Conservation (phyloP, 352 stramenopile species). For the Globisporangium okanoganense region DNA sequence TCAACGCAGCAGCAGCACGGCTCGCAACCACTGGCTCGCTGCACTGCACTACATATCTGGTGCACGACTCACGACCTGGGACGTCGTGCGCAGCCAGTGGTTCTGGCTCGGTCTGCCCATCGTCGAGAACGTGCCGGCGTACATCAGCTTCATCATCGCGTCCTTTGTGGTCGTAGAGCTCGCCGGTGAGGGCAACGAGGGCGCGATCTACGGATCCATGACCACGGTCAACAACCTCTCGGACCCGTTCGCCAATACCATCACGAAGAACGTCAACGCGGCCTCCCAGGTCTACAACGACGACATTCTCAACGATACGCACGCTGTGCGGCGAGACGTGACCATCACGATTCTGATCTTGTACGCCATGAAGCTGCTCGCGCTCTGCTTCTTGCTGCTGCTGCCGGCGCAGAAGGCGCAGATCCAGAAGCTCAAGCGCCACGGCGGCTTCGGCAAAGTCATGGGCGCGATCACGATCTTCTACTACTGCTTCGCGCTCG, state of each 20-base stretch:
- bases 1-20: background rate
- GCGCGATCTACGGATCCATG: conserved; percentile 25
- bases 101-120: conserved; percentile 24
- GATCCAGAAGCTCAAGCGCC: conserved; percentile 24
- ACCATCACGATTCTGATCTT: conserved; percentile 25
- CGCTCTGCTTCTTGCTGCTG: conserved; percentile 17
- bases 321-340: conserved; percentile 19
- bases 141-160: conserved; percentile 25
- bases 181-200: conserved; percentile 25
- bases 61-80: conserved; percentile 22
- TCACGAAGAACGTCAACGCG: conserved; percentile 21
- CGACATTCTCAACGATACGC: conserved; percentile 17
- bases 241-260: conserved; percentile 16
- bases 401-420: conserved; percentile 24
- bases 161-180: conserved; percentile 27
- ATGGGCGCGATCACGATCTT: conserved; percentile 16
- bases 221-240: conserved; percentile 28
- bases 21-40: background rate
- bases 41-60: conserved; percentile 9
- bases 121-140: conserved; percentile 18
- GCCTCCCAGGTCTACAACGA: conserved; percentile 17
- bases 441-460: conserved; percentile 12
- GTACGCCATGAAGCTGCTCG: conserved; percentile 21
- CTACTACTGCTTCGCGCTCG: conserved; percentile 18
- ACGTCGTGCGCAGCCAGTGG: conserved; percentile 25